phyloP scores from a whole-genome alignment of 176 grass and related monocot genomes.

The Areca catechu region DNA sequence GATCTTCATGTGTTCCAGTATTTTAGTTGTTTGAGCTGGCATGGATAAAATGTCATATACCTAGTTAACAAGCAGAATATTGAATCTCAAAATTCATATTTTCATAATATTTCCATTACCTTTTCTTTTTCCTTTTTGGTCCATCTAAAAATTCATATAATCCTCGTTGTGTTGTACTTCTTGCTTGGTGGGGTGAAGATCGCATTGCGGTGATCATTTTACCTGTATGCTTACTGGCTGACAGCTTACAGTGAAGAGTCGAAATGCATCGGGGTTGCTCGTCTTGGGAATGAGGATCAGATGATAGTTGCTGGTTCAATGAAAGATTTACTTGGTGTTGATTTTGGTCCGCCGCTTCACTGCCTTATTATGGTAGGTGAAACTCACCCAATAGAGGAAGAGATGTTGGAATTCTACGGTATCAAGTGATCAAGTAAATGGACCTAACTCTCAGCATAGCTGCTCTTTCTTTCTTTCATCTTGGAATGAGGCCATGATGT shows the following conservation, averaged over 20 bases:
- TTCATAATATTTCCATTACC: too few relatives aligned
- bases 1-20: too few relatives aligned
- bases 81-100: too few relatives aligned
- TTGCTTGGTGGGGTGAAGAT: background rate
- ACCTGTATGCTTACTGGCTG: slow-evolving; percentile 16
- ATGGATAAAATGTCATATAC: too few relatives aligned
- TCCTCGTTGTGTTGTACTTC: too few relatives aligned
- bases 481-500: too few relatives aligned
- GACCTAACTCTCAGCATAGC: background rate
- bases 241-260: slow-evolving; percentile 53
- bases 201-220: background rate
- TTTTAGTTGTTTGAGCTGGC: too few relatives aligned
- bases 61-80: too few relatives aligned
- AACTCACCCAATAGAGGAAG: slow-evolving; percentile 77
- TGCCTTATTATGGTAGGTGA: slow-evolving; percentile 85
- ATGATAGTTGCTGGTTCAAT: slow-evolving; percentile 77
- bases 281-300: slow-evolving; percentile 76
- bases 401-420: slow-evolving; percentile 78
- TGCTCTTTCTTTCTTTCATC: too few relatives aligned
- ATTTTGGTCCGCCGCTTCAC: slow-evolving; percentile 89
- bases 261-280: slow-evolving; percentile 70
- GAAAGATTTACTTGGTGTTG: slow-evolving; percentile 50
- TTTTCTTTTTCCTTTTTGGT: too few relatives aligned
- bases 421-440: slow-evolving; percentile 22
- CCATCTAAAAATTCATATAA: too few relatives aligned